Percentiles rank a stretch among this genome's conserved stretches.
phyloP scores from a whole-genome alignment of 2,329 filamentous ascomycete genomes.

The Madurella fahalii region DNA sequence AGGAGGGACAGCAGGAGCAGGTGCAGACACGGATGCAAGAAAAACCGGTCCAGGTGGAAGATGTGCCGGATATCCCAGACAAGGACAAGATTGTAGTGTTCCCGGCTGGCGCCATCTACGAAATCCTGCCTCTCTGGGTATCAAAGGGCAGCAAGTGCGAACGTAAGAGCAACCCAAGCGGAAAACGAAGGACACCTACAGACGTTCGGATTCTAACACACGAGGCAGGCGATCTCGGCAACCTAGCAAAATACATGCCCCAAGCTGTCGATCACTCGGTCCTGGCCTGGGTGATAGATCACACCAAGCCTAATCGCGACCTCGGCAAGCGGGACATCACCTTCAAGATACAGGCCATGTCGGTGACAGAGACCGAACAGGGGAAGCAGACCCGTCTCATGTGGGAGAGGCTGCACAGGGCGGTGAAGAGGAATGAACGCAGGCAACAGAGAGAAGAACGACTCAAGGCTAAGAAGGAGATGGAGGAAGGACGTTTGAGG shows the following conservation, averaged over 20 bases:
- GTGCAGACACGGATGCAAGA: not conserved
- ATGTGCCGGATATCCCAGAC: constrained; percentile 3
- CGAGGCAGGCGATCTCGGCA: constrained; percentile 24
- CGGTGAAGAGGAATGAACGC: constrained; percentile 25
- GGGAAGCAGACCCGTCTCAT: constrained; percentile 26
- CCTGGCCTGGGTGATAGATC: constrained; percentile 31
- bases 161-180: constrained; percentile 25
- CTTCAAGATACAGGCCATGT: constrained; percentile 32
- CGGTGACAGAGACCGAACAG: constrained; percentile 28
- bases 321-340: constrained; percentile 27
- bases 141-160: constrained; percentile 36
- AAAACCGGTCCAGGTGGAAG: not conserved
- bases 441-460: constrained; percentile 25
- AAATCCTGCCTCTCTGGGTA: constrained; percentile 41
- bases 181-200: not conserved
- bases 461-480: constrained; percentile 17
- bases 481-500: constrained; percentile 21
- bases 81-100: constrained; percentile 38
- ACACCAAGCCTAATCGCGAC: constrained; percentile 28
- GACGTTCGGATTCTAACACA: not conserved
- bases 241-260: constrained; percentile 30
- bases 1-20: not conserved
- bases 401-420: constrained; percentile 30
- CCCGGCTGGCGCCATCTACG: constrained; percentile 41
- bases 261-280: constrained; percentile 27